Base-by-base conservation (phyloP, 2,329 filamentous ascomycete species). In the Paecilomyces niveus region DNA sequence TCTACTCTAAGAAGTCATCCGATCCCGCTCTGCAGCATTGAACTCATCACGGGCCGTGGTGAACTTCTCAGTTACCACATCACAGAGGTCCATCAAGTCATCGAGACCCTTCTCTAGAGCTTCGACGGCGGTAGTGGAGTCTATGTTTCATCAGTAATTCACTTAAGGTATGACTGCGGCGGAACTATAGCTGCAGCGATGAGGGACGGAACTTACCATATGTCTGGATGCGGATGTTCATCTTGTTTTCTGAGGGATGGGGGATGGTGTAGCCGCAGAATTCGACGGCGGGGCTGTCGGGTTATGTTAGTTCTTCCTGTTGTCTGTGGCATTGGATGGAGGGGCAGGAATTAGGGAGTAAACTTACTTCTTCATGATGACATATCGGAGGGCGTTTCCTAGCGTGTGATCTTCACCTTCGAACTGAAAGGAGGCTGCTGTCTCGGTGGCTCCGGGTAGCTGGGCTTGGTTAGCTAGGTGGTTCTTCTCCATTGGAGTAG, bases 221-320 rank as follows among this genome's bases (percentile, higher is more conserved):
- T 65, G 93, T 99, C 76, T 99, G 94, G 62, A 99, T 97, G 68
- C 94, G 86, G 62, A 99, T 80, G 71, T 97, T 96, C 93, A 99
- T 96, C 78, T 96, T 94, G 49, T 87, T 80, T 76, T 99, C 94
- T 45, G 92, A 96, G 55, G 94, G 94, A 76, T 99, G 94, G 31
- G 94, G 94, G 61, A 99, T 97, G 7, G 93, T 90, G 76, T 99
- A 99, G 61, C 93, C 94, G 76, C 94, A 97, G 77, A 99, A 97
- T 74, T 99, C 94, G 60, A 99, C 94, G 63, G 94, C 86, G 31
- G 94, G 93, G 74, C 93, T 97, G 64, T 56, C 56, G 18, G 10
- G 50, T 22, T 54, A 53, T 33, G 58, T 63, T 49, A 66, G 58
- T 4, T 51, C 3, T 49, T n/a, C 45, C 31, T 21, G 15, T 18